phyloP scores from a whole-genome alignment of 192 early-diverging fungal species.

The Phlyctochytrium bullatum region DNA sequence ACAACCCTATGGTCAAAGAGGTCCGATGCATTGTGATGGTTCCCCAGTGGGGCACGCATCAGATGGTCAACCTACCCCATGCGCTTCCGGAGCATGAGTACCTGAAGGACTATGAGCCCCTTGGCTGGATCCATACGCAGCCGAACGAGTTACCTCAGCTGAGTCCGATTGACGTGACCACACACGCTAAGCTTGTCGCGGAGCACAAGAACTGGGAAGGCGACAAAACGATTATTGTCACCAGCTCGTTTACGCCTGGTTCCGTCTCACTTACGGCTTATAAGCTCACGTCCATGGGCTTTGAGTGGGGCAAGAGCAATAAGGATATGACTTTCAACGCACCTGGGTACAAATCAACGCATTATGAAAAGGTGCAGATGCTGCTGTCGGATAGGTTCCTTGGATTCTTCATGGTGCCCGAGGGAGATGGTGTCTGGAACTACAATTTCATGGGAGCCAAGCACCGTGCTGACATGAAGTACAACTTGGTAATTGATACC shows the following conservation, averaged over 20 bases:
- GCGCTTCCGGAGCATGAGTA: too few relatives aligned
- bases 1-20: constrained; percentile 93
- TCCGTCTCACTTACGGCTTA: constrained; percentile 95
- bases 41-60: constrained; percentile 99
- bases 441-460: constrained; percentile 98
- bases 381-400: constrained; percentile 93
- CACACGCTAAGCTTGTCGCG: too few relatives aligned
- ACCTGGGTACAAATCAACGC: constrained; percentile 77
- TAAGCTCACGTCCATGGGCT: constrained; percentile 93
- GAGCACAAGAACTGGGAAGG: too few relatives aligned
- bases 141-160: too few relatives aligned
- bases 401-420: constrained; percentile 98
- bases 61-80: too few relatives aligned
- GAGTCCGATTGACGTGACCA: too few relatives aligned
- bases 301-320: constrained; percentile 96
- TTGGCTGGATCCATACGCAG: too few relatives aligned
- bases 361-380: constrained; percentile 98
- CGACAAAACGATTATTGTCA: too few relatives aligned
- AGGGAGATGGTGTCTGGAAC: constrained; percentile 93
- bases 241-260: constrained; percentile 95
- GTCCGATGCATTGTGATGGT: constrained; percentile 89
- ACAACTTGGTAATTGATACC: constrained; percentile 80
- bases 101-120: too few relatives aligned
- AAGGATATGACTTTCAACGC: constrained; percentile 82
- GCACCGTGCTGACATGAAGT: constrained; percentile 90